Evolutionary conservation across 192 early-diverging fungal genomes (phyloP), one percentile per base, ranked within the genome.

Genomic region (Thamnidium elegans): DNA sequence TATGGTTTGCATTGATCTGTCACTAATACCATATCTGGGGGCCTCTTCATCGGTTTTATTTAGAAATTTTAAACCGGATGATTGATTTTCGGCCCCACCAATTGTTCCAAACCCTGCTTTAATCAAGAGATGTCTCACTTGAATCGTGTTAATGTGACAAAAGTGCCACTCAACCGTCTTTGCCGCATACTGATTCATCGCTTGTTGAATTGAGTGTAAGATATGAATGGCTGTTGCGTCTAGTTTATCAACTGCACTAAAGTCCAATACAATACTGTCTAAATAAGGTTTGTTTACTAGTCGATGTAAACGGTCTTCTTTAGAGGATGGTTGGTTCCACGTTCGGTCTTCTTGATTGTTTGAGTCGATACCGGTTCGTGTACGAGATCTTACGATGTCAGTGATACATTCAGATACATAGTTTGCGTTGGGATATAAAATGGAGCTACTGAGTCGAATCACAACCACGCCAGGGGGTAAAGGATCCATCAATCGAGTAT

Each of bases 221-320:
- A 80, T 81, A 66, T 93, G 91, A 34, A 92, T 60, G 17, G 90
- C 93, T 3, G 94, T 91, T 7, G 88, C 80, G 63, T 97, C 94
- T 26, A 95, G 72, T 31, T 82, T 66, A 47, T 84, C 86, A 23
- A 94, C 91, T 31, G 85, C 86, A 0, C 84, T 70, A 63, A 97
- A 88, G 62, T 97, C 94, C 64, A 97, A 83, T 44, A 97, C 81
- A 43, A 94, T 67, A 10, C 91, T 86, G 9, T 82, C 75, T 31
- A 95, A 76, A 15, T 70, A 66, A 7, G 86, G 86, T 58, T 69
- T 45, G 7, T 65, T 45, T 2, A 26, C 23, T 50, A 71, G 71
- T 60, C 30, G 58, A 4, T 43, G 55, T 1, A 36, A 30, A 15
- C 42, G 50, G 1, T 14, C 17, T 21, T 59, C 44, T 5, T 46